Evolutionary conservation across 176 grass and related monocot species (phyloP), one percentile per base, ranked within the genome.

Genomic region (Saccharum officinarum): DNA sequence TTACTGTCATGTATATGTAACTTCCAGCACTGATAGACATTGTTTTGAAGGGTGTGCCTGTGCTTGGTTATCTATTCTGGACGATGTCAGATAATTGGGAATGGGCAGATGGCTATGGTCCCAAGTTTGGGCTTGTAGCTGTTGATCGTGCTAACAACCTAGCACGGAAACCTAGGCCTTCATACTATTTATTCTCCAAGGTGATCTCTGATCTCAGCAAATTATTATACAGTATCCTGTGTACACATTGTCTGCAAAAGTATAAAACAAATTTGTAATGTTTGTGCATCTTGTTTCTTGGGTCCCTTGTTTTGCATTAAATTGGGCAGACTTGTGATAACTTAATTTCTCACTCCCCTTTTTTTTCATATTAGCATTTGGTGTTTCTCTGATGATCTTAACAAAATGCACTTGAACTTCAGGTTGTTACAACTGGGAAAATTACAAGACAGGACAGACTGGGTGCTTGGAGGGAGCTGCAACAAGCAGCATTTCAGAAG

Each of bases 61-160:
- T 98, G 37, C 87, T 98, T 90, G 93, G 93, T 85, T 98, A 95
- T 94, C 66, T 98, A 42, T 95, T 98, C 79, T 98, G 96, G 96
- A 95, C 93, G 81, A 98, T 87, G 67, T 98, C 96, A 9, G 96
- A 98, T 90, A 98, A 95, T 83, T 98, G 93, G 96, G 93, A 98
- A 84, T 95, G 96, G 96, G 96, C 96, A 11, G 96, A 98, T 90
- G 96, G 96, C 59, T 98, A 98, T 87, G 96, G 96, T 59, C 96
- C 91, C 15, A 95, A 98, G 84, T 98, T 98, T 87, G 96, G 96
- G 47, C 96, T 95, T 78, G 87, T 95, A 47, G 78, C 86, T 83
- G 93, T 98, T 82, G 91, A 95, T 81, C 96, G 89, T 86, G 87
- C 93, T 47, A 86, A 92, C 90, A 82, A 91, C 78, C 84, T 98